Evolutionary conservation across 768 basidiomycete genomes (phyloP).

Genomic region (Heimioporus sp.): DNA sequence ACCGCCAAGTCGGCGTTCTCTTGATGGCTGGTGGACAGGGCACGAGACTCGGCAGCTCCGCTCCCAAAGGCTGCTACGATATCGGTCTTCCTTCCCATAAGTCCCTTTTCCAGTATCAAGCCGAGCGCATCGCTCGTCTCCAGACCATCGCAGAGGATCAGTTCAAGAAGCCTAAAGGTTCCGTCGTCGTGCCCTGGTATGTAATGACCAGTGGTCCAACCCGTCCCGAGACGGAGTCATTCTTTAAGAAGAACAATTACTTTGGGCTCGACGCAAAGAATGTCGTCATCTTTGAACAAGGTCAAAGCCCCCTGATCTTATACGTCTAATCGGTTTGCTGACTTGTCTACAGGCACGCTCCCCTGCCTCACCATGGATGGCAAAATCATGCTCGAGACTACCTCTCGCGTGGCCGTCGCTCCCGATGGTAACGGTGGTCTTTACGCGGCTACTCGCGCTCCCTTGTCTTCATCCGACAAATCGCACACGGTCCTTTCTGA

Average conservation of each 20-base stretch:
- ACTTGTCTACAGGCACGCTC: slow-evolving; percentile 68
- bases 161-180: slow-evolving; percentile 48
- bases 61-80: slow-evolving; percentile 98
- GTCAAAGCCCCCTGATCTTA: slow-evolving; percentile 41
- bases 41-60: slow-evolving; percentile 85
- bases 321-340: not conserved
- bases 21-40: slow-evolving; percentile 99
- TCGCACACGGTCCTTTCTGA: slow-evolving; percentile 81
- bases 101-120: slow-evolving; percentile 94
- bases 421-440: slow-evolving; percentile 98
- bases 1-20: slow-evolving; percentile 88
- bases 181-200: slow-evolving; percentile 90
- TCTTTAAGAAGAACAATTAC: slow-evolving; percentile 71
- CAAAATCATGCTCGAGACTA: slow-evolving; percentile 83
- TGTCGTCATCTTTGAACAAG: slow-evolving; percentile 96
- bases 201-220: slow-evolving; percentile 99
- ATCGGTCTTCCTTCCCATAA: slow-evolving; percentile 93
- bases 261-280: slow-evolving; percentile 82
- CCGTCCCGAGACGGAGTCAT: slow-evolving; percentile 78
- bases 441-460: slow-evolving; percentile 87
- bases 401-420: slow-evolving; percentile 84
- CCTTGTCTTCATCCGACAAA: slow-evolving; percentile 58
- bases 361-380: slow-evolving; percentile 95
- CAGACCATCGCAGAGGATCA: slow-evolving; percentile 71
- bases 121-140: slow-evolving; percentile 88